Base-by-base conservation (phyloP, 1,284 basidiomycete genomes). In the Ceratobasidium papillatum region DNA sequence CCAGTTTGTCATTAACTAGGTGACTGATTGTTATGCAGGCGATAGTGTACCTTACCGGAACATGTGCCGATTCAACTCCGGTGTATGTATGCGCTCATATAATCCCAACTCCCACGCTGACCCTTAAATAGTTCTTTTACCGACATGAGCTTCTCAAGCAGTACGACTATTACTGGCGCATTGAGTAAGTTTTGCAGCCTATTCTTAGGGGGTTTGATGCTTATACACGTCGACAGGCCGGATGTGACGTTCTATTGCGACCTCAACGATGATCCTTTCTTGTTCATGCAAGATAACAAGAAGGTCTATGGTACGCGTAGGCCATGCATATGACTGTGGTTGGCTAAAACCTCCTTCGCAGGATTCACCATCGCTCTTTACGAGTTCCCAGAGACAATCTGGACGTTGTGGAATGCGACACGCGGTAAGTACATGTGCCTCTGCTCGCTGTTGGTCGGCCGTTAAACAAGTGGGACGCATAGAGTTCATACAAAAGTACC, bases 301-400 rank as follows among this genome's bases (percentile, higher is more conserved):
- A 94, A 94, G 81, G 83, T 87, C 7, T 92, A 91, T 77, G 89
- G 87, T 86, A 22, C n/a, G 56, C 3, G 8, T 2, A 7, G 1
- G 12, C 5, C 1, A 17, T 41, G 14, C 52, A n/a, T n/a, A 30
- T n/a, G 75, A 27, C 14, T 17, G 9, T 59, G 38, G 25, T 17
- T 22, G 19, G 47, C 17, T 17, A 61, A 41, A 11, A 36, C 19
- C 43, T n/a, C 25, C 62, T 74, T 41, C n/a, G 76, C 80, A 83
- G 87, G 87, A 4, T 94, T 93, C 81, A 93, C 91, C 0, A 87
- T 95, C 59, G 87, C 91, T 0, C 84, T 94, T 80, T 91, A 90
- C 81, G 94, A 95, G 81, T 93, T 89, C 80, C 83, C 86, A 63
- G 86, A 87, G 69, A 95, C 93, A 0, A 91, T 94, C 56, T 87